Evolutionary conservation across 2,329 filamentous ascomycete genomes (phyloP).

Genomic region (Clathrospora elynae): DNA sequence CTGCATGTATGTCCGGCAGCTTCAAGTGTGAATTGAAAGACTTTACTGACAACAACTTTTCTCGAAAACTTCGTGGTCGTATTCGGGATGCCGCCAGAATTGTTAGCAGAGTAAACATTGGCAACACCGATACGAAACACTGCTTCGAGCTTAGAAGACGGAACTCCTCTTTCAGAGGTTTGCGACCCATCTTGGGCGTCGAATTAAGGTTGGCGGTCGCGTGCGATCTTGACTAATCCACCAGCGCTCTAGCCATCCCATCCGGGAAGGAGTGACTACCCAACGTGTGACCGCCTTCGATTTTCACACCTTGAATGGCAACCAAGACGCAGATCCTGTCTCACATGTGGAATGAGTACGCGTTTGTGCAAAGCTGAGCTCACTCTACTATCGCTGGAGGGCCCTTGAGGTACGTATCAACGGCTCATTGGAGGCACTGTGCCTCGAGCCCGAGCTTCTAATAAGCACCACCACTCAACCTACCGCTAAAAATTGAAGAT

Average conservation of each 20-base stretch:
- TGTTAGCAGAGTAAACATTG: background rate
- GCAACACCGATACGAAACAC: background rate
- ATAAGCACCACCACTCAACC: no score
- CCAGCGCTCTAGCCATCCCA: background rate
- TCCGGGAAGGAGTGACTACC: background rate
- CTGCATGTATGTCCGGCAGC: background rate
- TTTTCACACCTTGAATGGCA: no score
- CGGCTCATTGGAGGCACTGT: no score
- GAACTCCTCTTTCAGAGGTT: background rate
- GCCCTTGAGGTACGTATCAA: no score
- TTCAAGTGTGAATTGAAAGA: background rate
- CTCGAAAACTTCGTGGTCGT: no score
- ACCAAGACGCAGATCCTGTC: no score
- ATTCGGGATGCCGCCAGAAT: background rate
- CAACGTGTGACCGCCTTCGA: background rate
- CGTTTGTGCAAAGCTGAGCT: no score
- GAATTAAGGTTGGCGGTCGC: constrained; percentile 1
- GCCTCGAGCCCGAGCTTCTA: no score
- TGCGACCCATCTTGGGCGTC: background rate
- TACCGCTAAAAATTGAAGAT: no score
- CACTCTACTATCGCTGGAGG: no score
- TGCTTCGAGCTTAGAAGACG: background rate
- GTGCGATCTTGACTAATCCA: background rate
- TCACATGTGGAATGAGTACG: no score
- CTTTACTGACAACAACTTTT: no score